phyloP scores from a whole-genome alignment of 2,329 filamentous ascomycete genomes.

The Alternaria sp. region DNA sequence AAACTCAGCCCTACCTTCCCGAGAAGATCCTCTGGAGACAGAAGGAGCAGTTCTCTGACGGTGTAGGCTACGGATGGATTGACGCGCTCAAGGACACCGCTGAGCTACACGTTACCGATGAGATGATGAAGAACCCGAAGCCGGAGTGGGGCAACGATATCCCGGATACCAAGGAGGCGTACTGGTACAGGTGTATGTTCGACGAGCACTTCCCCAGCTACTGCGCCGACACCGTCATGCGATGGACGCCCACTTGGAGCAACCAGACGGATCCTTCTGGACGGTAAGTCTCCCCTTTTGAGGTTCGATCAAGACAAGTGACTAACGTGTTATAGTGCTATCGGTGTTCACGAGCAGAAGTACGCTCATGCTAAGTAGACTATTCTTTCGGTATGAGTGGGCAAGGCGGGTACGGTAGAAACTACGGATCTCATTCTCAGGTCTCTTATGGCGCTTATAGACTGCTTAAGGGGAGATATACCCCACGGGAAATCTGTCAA shows the following conservation, averaged over 20 bases:
- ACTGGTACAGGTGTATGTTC: slow-evolving; percentile 98
- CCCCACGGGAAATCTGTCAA: slow-evolving; percentile 1
- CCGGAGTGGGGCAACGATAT: slow-evolving; percentile 92
- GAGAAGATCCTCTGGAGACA: slow-evolving; percentile 96
- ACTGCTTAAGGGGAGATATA: slow-evolving; percentile 9
- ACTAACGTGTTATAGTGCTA: too few relatives aligned
- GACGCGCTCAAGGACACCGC: slow-evolving; percentile 95
- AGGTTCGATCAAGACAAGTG: neutral
- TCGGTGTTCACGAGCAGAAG: slow-evolving; percentile 44
- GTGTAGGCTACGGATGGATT: slow-evolving; percentile 99
- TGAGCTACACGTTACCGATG: slow-evolving; percentile 86
- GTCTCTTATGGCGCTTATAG: slow-evolving; percentile 8
- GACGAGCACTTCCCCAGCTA: slow-evolving; percentile 96
- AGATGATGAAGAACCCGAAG: slow-evolving; percentile 99
- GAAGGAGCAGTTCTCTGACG: slow-evolving; percentile 99
- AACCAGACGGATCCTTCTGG: slow-evolving; percentile 95
- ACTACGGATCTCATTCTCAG: neutral
- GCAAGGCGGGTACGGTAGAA: neutral
- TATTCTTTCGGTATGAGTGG: neutral
- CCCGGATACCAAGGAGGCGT: slow-evolving; percentile 96
- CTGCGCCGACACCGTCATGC: slow-evolving; percentile 91
- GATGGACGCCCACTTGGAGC: slow-evolving; percentile 98
- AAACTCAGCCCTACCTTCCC: slow-evolving; percentile 84
- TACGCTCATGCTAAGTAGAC: slow-evolving; percentile 34
- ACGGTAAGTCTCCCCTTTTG: slow-evolving; percentile 61